Evolutionary conservation across 2,329 filamentous ascomycete genomes (phyloP).

Genomic region (Cordyceps javanica): DNA sequence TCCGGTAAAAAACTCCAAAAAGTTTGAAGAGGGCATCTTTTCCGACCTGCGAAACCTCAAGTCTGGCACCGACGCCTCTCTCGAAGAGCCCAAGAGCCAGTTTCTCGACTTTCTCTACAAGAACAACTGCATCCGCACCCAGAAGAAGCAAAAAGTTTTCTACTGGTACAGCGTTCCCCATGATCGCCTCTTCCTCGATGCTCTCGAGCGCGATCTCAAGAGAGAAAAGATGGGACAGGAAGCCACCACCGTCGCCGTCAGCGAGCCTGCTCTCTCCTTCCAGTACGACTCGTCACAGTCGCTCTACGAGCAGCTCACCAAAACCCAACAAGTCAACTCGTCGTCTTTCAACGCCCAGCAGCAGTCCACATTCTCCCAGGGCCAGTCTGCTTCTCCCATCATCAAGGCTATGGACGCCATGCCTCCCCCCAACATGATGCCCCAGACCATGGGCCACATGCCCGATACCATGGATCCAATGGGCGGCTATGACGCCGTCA

Average conservation of each 20-base stretch:
- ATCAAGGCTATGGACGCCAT: slow-evolving; percentile 89
- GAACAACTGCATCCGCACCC: slow-evolving; percentile 99
- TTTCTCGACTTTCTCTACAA: slow-evolving; percentile 99
- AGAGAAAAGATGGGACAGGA: slow-evolving; percentile 99
- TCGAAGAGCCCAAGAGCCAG: slow-evolving; percentile 97
- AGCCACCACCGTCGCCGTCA: slow-evolving; percentile 92
- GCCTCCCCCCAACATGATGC: slow-evolving; percentile 82
- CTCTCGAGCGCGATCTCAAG: slow-evolving; percentile 94
- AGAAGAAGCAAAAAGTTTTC: slow-evolving; percentile 99
- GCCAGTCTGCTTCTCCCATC: slow-evolving; percentile 80
- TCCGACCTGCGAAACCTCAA: slow-evolving; percentile 97
- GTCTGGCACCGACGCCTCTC: slow-evolving; percentile 93
- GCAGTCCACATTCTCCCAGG: slow-evolving; percentile 60
- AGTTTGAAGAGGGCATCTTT: slow-evolving; percentile 99
- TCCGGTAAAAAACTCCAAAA: slow-evolving; percentile 98
- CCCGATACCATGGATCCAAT: slow-evolving; percentile 65
- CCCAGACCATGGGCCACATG: slow-evolving; percentile 50
- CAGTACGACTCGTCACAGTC: slow-evolving; percentile 99
- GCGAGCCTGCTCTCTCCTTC: slow-evolving; percentile 94
- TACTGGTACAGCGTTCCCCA: slow-evolving; percentile 99
- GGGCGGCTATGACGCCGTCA: slow-evolving; percentile 62
- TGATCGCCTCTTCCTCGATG: slow-evolving; percentile 94
- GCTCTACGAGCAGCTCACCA: slow-evolving; percentile 97
- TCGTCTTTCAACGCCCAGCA: slow-evolving; percentile 85
- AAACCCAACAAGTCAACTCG: slow-evolving; percentile 96